Evolutionary conservation across 805 yeast species (phyloP), one percentile per base, ranked within the genome.

Genomic region (Lipomyces orientalis): DNA sequence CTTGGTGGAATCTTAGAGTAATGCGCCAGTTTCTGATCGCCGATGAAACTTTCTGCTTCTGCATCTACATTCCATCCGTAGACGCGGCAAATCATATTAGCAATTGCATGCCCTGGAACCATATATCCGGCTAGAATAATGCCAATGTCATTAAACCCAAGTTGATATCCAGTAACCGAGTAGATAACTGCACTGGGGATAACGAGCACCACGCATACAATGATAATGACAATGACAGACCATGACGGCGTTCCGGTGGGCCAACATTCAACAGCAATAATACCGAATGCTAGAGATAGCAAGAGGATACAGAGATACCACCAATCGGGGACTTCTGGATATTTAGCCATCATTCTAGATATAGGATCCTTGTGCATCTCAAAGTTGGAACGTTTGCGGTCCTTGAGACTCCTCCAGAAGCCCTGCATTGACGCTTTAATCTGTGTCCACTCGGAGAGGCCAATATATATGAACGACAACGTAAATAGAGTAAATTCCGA

Each of bases 261-360:
- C 78, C 82, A 84, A 1, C 76, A 77, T 54, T 79, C 73, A 52
- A 83, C 75, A 39, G 81, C 76, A 16, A 79, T 81, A 43, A 64
- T 58, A 39, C 69, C 70, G 19, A 66, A 39, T 14, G 61, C 77
- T 64, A 75, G 82, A 77, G 83, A 77, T 54, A 84, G 77, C 1
- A 80, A 69, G 7, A 87, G 79, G 34, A 88, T 80, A 14, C 79
- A 70, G 14, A 85, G 64, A 52, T 84, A 89, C 91, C 92, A 88
- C 88, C 88, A 87, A 70, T 87, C 90, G 0, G 96, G 95, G 22
- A 88, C 91, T 70, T 89, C 92, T 43, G 83, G 83, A 76, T 89
- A 88, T 63, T 77, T 79, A 57, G 72, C 75, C 86, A 85, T 86
- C 72, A 86, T 81, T 67, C 87, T 83, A 8, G 90, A 81, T 62